Evolutionary conservation across 192 early-diverging fungal genomes (phyloP).

Genomic region (Geosiphon pyriformis): DNA sequence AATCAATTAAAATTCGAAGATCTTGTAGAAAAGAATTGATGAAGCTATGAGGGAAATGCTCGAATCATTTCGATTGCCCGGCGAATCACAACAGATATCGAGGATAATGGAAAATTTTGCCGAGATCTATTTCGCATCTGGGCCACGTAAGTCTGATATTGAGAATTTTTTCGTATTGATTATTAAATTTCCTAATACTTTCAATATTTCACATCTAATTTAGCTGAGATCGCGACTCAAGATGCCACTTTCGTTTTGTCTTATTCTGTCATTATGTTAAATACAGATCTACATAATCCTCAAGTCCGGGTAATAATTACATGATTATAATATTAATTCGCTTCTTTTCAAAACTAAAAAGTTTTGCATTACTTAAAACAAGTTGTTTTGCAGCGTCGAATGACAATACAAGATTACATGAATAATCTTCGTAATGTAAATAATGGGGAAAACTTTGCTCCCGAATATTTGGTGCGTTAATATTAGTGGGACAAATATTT

Average conservation of each 20-base stretch:
- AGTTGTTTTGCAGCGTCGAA: conserved; percentile 52
- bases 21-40: conserved; percentile 78
- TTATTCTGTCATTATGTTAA: conserved; percentile 95
- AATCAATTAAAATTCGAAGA: not conserved
- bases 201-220: conserved; percentile 28
- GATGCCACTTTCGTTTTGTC: conserved; percentile 85
- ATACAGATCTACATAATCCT: conserved; percentile 97
- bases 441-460: conserved; percentile 72
- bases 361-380: not conserved
- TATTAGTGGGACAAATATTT: no score
- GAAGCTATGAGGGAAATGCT: conserved; percentile 90
- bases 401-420: conserved; percentile 87
- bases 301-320: conserved; percentile 61
- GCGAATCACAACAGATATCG: conserved; percentile 97
- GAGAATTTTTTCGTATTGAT: not conserved
- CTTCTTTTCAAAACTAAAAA: no score
- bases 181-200: not conserved
- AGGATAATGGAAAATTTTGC: conserved; percentile 92
- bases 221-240: conserved; percentile 63
- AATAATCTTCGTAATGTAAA: conserved; percentile 89
- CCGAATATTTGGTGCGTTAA: conserved; percentile 80
- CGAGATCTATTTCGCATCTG: conserved; percentile 66
- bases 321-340: no score
- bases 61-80: conserved; percentile 91
- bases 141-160: conserved; percentile 11